A percentile compares a stretch with the other conserved stretches of the same genome.
Conservation (phyloP, 305 asterid genomes). For the Fraxinus floribunda region DNA sequence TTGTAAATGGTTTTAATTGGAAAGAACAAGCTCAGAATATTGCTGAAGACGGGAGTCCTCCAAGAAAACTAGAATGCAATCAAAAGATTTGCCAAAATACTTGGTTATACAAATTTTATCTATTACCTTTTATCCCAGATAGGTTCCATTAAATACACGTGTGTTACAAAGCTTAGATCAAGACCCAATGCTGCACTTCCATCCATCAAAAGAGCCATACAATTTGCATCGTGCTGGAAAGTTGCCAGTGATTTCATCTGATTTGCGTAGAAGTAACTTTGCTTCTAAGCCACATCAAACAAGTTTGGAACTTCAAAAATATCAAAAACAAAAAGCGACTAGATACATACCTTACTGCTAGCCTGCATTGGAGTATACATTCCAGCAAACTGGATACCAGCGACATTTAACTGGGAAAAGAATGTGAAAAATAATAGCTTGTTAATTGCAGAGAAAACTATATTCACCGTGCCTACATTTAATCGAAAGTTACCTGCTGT, state of each 20-base stretch:
- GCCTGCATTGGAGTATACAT: slow-evolving; percentile 96
- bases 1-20: neutral
- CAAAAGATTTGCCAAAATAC: neutral
- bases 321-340: slow-evolving; percentile 2
- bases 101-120: slow-evolving; percentile 15
- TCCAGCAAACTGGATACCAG: slow-evolving; percentile 75
- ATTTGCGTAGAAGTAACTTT: slow-evolving; percentile 30
- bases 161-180: slow-evolving; percentile 93
- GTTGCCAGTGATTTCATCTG: slow-evolving; percentile 81
- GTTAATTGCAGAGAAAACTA: slow-evolving; percentile 27
- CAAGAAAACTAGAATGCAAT: neutral
- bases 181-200: slow-evolving; percentile 99
- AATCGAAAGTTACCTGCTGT: slow-evolving; percentile 67
- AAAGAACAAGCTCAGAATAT: neutral
- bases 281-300: slow-evolving; percentile 25
- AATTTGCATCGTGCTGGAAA: slow-evolving; percentile 80
- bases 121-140: slow-evolving; percentile 96
- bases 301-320: slow-evolving; percentile 14
- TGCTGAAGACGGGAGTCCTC: slow-evolving; percentile 13
- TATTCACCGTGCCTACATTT: slow-evolving; percentile 22
- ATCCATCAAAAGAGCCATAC: slow-evolving; percentile 97
- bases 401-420: slow-evolving; percentile 57
- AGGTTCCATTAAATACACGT: slow-evolving; percentile 96
- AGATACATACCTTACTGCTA: slow-evolving; percentile 53
- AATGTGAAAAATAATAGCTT: slow-evolving; percentile 20